Conservation (phyloP, 1,284 basidiomycete genomes). For the Tremellales sp. region DNA sequence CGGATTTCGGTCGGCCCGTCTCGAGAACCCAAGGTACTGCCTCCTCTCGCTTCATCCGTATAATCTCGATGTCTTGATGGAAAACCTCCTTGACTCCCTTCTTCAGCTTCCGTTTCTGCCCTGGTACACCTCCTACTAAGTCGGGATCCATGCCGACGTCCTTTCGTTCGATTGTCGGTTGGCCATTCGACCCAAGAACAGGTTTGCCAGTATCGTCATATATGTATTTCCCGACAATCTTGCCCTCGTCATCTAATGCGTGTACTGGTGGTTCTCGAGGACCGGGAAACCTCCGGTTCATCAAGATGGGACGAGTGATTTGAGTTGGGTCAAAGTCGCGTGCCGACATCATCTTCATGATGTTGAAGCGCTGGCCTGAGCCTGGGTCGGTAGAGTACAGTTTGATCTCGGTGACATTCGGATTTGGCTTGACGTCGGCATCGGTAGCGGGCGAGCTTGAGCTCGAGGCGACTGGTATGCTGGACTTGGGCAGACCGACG, state of each 20-base stretch:
- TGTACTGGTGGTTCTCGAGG: conserved; percentile 24
- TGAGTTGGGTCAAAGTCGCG: conserved; percentile 30
- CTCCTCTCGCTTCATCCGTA: conserved; percentile 40
- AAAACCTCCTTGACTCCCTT: conserved; percentile 39
- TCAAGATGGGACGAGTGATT: conserved; percentile 28
- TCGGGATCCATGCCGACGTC: conserved; percentile 33
- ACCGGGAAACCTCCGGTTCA: conserved; percentile 43
- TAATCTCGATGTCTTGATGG: conserved; percentile 39
- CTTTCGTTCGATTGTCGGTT: conserved; percentile 30
- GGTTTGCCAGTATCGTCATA: conserved; percentile 39
- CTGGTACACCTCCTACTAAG: conserved; percentile 31
- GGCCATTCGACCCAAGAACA: conserved; percentile 34
- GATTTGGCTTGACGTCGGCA: conserved; percentile 1
- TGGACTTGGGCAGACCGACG: background rate
- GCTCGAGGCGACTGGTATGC: background rate
- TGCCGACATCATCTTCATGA: conserved; percentile 36
- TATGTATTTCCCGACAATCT: conserved; percentile 35
- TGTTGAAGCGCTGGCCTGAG: conserved; percentile 30
- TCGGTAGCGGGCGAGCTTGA: background rate
- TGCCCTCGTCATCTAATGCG: conserved; percentile 32
- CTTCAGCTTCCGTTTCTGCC: conserved; percentile 15
- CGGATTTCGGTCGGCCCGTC: conserved; percentile 21
- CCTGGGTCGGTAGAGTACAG: conserved; percentile 29
- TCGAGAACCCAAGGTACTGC: conserved; percentile 43
- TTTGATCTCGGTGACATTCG: conserved; percentile 32